Conservation (phyloP, 2,329 filamentous ascomycete species). For the Trichocomaceae sp. region DNA sequence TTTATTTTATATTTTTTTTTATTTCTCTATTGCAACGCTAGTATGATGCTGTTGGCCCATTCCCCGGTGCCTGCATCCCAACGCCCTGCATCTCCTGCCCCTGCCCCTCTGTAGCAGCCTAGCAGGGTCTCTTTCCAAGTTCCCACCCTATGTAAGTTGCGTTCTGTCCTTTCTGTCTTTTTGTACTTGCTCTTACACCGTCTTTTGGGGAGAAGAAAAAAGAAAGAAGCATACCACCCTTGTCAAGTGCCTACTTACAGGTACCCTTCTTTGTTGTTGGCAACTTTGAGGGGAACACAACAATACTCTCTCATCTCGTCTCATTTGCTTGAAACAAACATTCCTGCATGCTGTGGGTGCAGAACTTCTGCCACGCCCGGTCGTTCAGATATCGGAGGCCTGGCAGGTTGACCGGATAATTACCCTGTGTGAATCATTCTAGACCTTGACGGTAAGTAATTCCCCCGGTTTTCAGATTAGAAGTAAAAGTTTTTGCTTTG, state of each 20-base stretch:
- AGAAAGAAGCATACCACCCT: neutral
- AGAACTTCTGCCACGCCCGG: slow-evolving; percentile 6
- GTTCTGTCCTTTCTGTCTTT: slow-evolving; percentile 3
- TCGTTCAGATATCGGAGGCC: slow-evolving; percentile 12
- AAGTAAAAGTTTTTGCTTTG: neutral
- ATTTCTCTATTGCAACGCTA: slow-evolving; percentile 12
- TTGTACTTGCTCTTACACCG: slow-evolving; percentile 2
- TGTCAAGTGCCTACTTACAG: neutral
- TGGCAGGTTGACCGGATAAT: slow-evolving; percentile 11
- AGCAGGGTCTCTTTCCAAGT: slow-evolving; percentile 1
- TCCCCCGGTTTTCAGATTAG: neutral
- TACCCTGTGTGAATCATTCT: slow-evolving; percentile 11
- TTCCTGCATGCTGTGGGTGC: slow-evolving; percentile 12
- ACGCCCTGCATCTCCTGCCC: slow-evolving; percentile 10
- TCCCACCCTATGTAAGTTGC: slow-evolving; percentile 14
- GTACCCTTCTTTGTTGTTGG: neutral
- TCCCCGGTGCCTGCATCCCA: slow-evolving; percentile 14
- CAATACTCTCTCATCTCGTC: neutral
- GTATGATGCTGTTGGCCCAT: slow-evolving; percentile 9
- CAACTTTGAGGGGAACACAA: slow-evolving; percentile 1
- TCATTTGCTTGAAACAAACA: slow-evolving; percentile 2
- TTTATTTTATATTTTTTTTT: no score
- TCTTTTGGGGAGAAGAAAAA: slow-evolving; percentile 4
- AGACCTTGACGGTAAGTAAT: slow-evolving; percentile 11
- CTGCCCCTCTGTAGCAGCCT: slow-evolving; percentile 12